These are phyloP conservation scores for Asterophora lycoperdoides DNA, from an alignment of 768 basidiomycete species.

Conservation along the genomic window DNA sequence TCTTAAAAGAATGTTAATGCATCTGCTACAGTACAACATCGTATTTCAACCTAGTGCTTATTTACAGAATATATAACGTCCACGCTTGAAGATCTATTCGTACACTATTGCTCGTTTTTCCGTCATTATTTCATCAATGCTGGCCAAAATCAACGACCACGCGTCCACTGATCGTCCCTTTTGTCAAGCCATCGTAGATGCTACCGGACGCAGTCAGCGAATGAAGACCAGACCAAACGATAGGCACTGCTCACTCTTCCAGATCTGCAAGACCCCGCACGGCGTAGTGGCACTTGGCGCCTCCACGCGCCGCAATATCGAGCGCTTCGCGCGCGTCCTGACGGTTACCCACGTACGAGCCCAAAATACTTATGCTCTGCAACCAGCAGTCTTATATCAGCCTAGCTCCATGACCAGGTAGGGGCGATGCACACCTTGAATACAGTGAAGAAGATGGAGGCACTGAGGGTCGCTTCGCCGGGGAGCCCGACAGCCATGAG, in stretches of 20 bases:
- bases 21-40: too few species aligned
- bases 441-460: conserved; percentile 71
- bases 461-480: conserved; percentile 50
- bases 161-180: conserved; percentile 47
- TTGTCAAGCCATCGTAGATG: conserved; percentile 37
- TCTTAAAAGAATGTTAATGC: too few species aligned
- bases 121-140: background rate
- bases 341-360: conserved; percentile 63
- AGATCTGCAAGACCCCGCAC: conserved; percentile 48
- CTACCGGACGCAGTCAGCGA: conserved; percentile 12
- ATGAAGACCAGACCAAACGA: too few species aligned
- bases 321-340: conserved; percentile 84
- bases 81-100: background rate
- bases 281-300: conserved; percentile 57
- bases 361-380: conserved; percentile 51
- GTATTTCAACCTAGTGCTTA: too few species aligned
- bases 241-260: conserved; percentile 37
- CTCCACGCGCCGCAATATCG: conserved; percentile 65
- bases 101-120: background rate
- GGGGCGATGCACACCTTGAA: conserved; percentile 38
- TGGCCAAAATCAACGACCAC: conserved; percentile 36
- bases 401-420: background rate
- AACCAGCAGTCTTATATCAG: too few species aligned
- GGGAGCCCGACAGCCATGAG: conserved; percentile 82
- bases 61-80: too few species aligned